Base-by-base conservation (phyloP, 176 grass and related monocot species). In the Ensete glaucum region DNA sequence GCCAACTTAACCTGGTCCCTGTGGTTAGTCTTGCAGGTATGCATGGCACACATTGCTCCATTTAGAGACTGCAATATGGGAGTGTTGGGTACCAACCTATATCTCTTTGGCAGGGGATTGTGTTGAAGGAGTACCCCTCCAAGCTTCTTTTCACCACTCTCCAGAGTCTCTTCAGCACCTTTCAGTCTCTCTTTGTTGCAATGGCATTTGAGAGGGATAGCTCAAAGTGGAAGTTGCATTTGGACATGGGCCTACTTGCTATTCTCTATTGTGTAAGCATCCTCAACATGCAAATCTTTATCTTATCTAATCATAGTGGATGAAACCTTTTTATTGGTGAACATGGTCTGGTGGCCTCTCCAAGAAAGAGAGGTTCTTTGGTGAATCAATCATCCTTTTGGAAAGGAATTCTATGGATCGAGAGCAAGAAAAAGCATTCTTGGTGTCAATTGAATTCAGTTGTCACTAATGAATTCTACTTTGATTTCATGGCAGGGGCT, bases 41-140 rank as follows among this genome's bases (percentile, higher is more conserved):
- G 15, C 8, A 48, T 19, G 21, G 29, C 3, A 19, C 13, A 52
- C 1, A 23, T 26, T 69, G 26, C 15, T 17, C 26, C 8, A 3
- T 2, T 24, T 51, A 3, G 17, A 49, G 22, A 48, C n/a, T 9
- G 34, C 49, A 50, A 23, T 10, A 15, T 4, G 22, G 0, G 0
- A 25, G 11, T 9, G 16, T 19, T 20, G 3, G 8, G 11, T 75
- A 9, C 26, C 22, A 15, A 12, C 13, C 3, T 1, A 34, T 25
- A 2, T 19, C 57, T 78, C 8, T 69, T 34, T 19, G 54, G 57
- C 19, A 85, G 85, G 85, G 79, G 0, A 75, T 80, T 9, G 34
- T 96, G 56, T 74, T 96, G 19, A 86, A 86, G 55, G 92, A 96
- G 53, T 96, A 92, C 65, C 89, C 92, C 0, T 87, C 78, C 59